phyloP scores from a whole-genome alignment of 1,284 basidiomycete species.

The Pterulicium gracile region DNA sequence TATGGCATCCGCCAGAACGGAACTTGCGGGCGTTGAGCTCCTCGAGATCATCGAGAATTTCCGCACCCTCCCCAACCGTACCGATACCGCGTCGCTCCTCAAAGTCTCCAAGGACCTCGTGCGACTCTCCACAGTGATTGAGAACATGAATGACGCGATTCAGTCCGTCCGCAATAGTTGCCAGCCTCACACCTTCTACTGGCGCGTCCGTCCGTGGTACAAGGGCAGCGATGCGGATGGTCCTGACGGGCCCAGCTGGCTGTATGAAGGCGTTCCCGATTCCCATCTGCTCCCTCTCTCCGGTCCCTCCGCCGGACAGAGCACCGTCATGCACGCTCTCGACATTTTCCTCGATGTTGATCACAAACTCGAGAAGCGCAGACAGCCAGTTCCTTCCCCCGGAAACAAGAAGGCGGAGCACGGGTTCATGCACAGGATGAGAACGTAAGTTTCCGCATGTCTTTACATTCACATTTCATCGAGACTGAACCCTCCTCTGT shows the following conservation, averaged over 20 bases:
- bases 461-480: background rate
- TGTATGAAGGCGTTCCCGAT: conserved; percentile 71
- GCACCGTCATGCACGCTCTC: conserved; percentile 76
- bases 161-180: conserved; percentile 63
- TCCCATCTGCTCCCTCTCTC: conserved; percentile 52
- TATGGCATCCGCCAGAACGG: conserved; percentile 74
- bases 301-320: conserved; percentile 93
- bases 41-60: conserved; percentile 84
- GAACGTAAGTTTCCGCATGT: conserved; percentile 27
- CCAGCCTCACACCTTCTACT: conserved; percentile 87
- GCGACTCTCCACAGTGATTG: conserved; percentile 62
- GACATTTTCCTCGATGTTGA: conserved; percentile 80
- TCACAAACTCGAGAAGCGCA: conserved; percentile 66
- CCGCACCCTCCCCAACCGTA: conserved; percentile 58
- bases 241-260: conserved; percentile 54
- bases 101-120: conserved; percentile 68
- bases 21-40: conserved; percentile 81
- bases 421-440: conserved; percentile 77
- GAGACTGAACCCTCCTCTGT: background rate
- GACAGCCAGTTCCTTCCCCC: conserved; percentile 59
- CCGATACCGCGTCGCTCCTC: conserved; percentile 58
- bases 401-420: conserved; percentile 51
- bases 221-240: conserved; percentile 68
- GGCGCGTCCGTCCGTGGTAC: conserved; percentile 89
- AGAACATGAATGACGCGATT: conserved; percentile 62